Evolutionary conservation across 2,329 filamentous ascomycete genomes (phyloP).

Genomic region (Rutstroemia sp.): DNA sequence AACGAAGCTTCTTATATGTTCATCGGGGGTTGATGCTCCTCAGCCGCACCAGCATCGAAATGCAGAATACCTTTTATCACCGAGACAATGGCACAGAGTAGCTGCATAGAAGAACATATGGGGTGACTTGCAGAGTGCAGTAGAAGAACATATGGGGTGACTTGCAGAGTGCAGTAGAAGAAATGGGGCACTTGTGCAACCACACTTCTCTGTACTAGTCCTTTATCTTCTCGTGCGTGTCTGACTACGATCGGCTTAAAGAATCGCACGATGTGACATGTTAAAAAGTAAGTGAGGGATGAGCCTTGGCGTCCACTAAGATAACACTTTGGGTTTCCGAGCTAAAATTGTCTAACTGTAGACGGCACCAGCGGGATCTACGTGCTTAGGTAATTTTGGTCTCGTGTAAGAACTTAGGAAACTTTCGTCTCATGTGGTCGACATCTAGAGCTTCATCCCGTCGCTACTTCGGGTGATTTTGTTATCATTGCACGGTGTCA

Average conservation of each 20-base stretch:
- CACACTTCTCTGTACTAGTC: no score
- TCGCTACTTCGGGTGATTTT: neutral
- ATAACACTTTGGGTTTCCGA: neutral
- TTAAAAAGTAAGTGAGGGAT: neutral
- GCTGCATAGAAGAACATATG: conserved; percentile 4
- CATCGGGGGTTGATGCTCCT: neutral
- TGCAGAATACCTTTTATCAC: neutral
- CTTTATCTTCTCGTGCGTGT: no score
- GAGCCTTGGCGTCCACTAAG: neutral
- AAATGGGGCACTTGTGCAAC: no score
- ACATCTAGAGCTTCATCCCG: neutral
- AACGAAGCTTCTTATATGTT: neutral
- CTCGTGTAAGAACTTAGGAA: neutral
- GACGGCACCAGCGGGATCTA: no score
- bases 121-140: neutral
- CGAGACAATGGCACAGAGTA: no score
- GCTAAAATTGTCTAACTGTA: neutral
- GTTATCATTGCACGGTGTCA: neutral
- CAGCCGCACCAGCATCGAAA: neutral
- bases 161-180: neutral
- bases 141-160: neutral
- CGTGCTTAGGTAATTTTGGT: no score
- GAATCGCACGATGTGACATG: no score
- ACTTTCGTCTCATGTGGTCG: neutral
- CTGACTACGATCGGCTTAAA: no score